These are phyloP conservation scores for Colletotrichum theobromicola DNA, from an alignment of 2,329 filamentous ascomycete species.

Conservation along the genomic window DNA sequence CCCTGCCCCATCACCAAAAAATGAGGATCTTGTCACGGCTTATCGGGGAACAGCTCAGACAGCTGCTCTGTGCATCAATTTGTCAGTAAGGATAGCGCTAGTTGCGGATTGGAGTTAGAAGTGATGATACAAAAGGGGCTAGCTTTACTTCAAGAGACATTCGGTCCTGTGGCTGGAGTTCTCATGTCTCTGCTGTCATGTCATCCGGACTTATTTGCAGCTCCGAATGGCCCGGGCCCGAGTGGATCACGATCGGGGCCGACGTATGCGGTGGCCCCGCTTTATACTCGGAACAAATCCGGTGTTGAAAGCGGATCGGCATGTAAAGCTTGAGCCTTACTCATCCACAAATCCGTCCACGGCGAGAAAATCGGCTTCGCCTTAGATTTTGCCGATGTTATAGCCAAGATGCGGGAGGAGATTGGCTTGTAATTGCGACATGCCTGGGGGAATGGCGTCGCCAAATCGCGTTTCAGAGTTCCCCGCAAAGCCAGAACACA, in stretches of 20 bases:
- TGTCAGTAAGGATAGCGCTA: too few species aligned
- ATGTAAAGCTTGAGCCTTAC: not conserved
- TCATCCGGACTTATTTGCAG: not conserved
- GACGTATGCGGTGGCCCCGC: not conserved
- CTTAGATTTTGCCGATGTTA: not conserved
- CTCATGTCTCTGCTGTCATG: not conserved
- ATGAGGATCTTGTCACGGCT: too few species aligned
- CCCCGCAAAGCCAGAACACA: not conserved
- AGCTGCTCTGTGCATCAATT: too few species aligned
- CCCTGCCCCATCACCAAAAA: too few species aligned
- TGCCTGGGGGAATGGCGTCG: not conserved
- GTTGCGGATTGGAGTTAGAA: too few species aligned
- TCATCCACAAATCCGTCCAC: not conserved
- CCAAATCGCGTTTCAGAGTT: conserved; percentile 2
- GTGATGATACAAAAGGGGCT: too few species aligned
- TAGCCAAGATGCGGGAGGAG: not conserved
- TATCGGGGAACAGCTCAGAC: too few species aligned
- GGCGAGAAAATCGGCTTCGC: not conserved
- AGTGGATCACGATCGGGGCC: not conserved
- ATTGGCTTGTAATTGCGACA: conserved; percentile 9
- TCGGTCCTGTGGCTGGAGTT: too few species aligned
- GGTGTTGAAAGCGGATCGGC: not conserved
- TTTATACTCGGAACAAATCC: not conserved
- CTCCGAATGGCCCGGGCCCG: not conserved
- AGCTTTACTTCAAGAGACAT: too few species aligned